phyloP scores from a whole-genome alignment of 2,329 filamentous ascomycete genomes.

The Zymoseptoria ardabiliae region DNA sequence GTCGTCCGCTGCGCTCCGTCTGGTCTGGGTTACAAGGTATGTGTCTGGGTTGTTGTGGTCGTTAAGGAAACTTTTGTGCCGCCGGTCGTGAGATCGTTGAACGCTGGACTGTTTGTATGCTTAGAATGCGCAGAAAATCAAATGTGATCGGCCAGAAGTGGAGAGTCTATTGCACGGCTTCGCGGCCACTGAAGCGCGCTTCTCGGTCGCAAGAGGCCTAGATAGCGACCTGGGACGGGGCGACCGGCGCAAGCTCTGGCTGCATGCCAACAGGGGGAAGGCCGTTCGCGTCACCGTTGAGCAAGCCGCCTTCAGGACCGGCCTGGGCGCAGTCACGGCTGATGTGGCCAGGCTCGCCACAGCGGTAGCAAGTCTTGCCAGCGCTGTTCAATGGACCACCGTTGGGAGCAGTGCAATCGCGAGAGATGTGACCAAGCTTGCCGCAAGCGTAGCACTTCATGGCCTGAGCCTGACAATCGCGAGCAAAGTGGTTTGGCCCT shows the following conservation, averaged over 20 bases:
- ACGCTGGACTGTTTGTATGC: slow-evolving; percentile 17
- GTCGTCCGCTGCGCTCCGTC: slow-evolving; percentile 17
- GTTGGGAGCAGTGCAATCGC: slow-evolving; percentile 94
- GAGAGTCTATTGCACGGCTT: slow-evolving; percentile 3
- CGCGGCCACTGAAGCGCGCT: slow-evolving; percentile 15
- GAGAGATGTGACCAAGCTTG: slow-evolving; percentile 88
- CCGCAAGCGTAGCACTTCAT: slow-evolving; percentile 99
- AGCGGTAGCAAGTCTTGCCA: slow-evolving; percentile 98
- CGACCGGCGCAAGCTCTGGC: slow-evolving; percentile 34
- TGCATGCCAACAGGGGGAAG: slow-evolving; percentile 30
- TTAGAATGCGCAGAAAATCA: slow-evolving; percentile 13
- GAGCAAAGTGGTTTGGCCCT: slow-evolving; percentile 94
- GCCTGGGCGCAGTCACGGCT: slow-evolving; percentile 85
- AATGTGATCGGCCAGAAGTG: slow-evolving; percentile 16
- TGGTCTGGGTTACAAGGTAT: slow-evolving; percentile 22
- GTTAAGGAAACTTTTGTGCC: slow-evolving; percentile 25
- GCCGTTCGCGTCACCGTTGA: slow-evolving; percentile 24
- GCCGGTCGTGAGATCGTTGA: slow-evolving; percentile 23
- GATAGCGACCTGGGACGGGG: slow-evolving; percentile 39
- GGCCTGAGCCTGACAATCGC: slow-evolving; percentile 94
- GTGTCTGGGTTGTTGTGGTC: slow-evolving; percentile 24
- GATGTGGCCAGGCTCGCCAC: slow-evolving; percentile 91
- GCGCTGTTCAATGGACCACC: slow-evolving; percentile 83
- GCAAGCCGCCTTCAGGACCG: slow-evolving; percentile 4
- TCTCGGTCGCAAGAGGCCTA: slow-evolving; percentile 23